phyloP scores from a whole-genome alignment of 1,284 basidiomycete species.

The Cryptococcus wingfieldii region DNA sequence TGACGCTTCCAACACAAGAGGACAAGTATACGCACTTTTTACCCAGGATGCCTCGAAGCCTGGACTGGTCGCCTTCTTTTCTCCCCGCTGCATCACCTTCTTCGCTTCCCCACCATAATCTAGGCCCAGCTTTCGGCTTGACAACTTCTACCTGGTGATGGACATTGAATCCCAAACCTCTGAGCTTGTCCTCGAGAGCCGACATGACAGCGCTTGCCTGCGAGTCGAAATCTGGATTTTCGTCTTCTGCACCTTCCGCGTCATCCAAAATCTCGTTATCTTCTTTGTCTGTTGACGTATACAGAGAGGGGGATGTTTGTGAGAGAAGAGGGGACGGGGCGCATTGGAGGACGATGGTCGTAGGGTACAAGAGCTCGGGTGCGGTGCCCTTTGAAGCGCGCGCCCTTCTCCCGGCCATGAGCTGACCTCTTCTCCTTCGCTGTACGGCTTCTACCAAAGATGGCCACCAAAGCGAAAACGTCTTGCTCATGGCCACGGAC shows the following conservation, averaged over 20 bases:
- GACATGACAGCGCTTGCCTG: constrained; percentile 8
- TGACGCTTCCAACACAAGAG: constrained; percentile 7
- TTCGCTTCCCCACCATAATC: constrained; percentile 38
- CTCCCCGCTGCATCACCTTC: constrained; percentile 33
- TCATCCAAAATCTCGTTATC: not conserved
- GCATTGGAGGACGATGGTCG: constrained; percentile 75
- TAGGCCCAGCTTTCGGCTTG: constrained; percentile 17
- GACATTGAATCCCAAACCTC: constrained; percentile 17
- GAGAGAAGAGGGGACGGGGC: constrained; percentile 64
- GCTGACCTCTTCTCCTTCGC: constrained; percentile 48
- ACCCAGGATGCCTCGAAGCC: constrained; percentile 23
- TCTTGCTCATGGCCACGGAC: constrained; percentile 66
- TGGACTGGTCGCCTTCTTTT: constrained; percentile 21
- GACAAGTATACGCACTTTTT: constrained; percentile 7
- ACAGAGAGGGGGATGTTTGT: constrained; percentile 17
- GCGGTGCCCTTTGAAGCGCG: constrained; percentile 51
- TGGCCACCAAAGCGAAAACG: constrained; percentile 73
- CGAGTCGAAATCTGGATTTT: constrained; percentile 1
- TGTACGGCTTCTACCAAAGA: constrained; percentile 69
- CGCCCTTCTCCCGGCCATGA: constrained; percentile 49
- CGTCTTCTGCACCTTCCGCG: not conserved
- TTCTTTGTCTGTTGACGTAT: not conserved
- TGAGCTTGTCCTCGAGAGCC: constrained; percentile 17
- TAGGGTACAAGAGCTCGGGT: constrained; percentile 51
- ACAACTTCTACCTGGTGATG: constrained; percentile 15